Evolutionary conservation across 306 rosid species (phyloP), one percentile per base, ranked within the genome.

Genomic region (Cucumis melo): DNA sequence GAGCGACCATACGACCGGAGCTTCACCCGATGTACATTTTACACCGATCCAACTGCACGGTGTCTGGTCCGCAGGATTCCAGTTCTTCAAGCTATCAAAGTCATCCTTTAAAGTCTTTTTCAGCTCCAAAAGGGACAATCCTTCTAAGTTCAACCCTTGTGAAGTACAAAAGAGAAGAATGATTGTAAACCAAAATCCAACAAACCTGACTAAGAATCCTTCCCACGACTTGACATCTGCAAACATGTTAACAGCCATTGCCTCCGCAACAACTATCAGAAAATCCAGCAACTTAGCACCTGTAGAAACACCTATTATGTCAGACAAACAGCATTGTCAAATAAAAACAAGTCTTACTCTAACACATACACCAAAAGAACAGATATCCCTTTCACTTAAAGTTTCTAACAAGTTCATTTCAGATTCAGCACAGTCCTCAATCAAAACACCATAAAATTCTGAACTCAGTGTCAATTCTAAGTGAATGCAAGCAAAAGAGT

Each of bases 31-130:
- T 58, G 83, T 74, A 84, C 99, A 95, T 72, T 78, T 82, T 17
- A 95, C 93, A 68, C 97, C 98, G 44, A 38, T 20, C 99, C 99
- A 95, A 56, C 83, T 55, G 61, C 99, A 95, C 4, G 99, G 99
- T 44, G 91, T 88, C 80, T 72, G 84, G 83, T 95, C 98, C 76
- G 81, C 48, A 64, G 86, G 67, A 48, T 85, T 87, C 99, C 98
- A 95, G 75, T 81, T 87, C 50, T 53, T 64, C 81, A 95, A 80
- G 65, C 5, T 2, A 79, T 87, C 73, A 54, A 10, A 62, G 5
- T 77, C 78, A 80, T 92, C 93, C 54, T 24, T 29, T 60, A 95
- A 61, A 79, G 86, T 86, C 10, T 66, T 84, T 84, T 89, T 95
- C 76, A 95, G 85, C 78, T 87, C 90, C 39, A 88, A 81, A 32